These are phyloP conservation scores for Colletotrichum spinosum DNA, from an alignment of 2,329 filamentous ascomycete genomes.

Conservation along the genomic window DNA sequence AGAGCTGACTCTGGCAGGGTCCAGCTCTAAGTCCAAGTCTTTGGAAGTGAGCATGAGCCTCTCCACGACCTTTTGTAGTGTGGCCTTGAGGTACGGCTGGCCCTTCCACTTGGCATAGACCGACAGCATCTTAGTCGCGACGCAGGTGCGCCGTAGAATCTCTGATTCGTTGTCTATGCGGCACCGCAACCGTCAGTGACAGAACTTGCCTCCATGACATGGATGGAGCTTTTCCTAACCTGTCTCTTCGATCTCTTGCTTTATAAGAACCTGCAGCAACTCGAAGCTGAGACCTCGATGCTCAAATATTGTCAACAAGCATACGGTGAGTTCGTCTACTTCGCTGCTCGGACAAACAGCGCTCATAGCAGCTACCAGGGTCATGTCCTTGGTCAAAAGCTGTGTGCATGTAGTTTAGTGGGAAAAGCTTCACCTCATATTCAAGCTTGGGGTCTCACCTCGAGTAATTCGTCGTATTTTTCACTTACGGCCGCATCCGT, in stretches of 20 bases:
- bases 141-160: conserved; percentile 74
- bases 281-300: conserved; percentile 72
- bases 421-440: conserved; percentile 16
- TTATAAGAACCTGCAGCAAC: conserved; percentile 74
- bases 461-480: conserved; percentile 74
- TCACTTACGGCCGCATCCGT: conserved; percentile 76
- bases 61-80: conserved; percentile 75
- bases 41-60: conserved; percentile 74
- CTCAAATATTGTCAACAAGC: conserved; percentile 77
- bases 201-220: not conserved
- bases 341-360: conserved; percentile 75
- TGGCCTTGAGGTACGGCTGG: conserved; percentile 69
- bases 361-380: conserved; percentile 72
- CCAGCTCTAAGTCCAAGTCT: conserved; percentile 75
- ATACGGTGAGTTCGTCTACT: conserved; percentile 76
- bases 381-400: conserved; percentile 72
- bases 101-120: conserved; percentile 81
- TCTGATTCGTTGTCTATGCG: conserved; percentile 73
- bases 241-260: conserved; percentile 76
- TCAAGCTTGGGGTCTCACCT: conserved; percentile 50
- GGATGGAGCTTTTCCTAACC: conserved; percentile 53
- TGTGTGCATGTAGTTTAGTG: conserved; percentile 42
- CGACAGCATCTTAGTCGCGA: conserved; percentile 79
- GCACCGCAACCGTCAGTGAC: not conserved
- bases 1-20: conserved; percentile 70